These are phyloP conservation scores for Pachysandra terminalis DNA, from an alignment of 164 flowering plant species.

Conservation along the genomic window DNA sequence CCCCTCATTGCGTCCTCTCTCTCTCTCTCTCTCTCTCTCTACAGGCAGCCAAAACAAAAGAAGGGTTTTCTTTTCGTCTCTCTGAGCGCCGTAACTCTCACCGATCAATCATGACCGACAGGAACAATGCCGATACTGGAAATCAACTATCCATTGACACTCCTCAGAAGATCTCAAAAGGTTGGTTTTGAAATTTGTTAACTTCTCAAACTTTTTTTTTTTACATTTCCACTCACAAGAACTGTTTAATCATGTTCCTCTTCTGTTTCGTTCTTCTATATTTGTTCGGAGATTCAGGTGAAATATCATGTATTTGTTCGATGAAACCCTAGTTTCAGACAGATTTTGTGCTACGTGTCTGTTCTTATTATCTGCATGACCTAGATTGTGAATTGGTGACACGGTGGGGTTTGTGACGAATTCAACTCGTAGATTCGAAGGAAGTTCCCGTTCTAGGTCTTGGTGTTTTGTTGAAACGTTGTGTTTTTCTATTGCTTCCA, in stretches of 20 bases:
- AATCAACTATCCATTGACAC: slow-evolving; percentile 34
- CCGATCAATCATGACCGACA: slow-evolving; percentile 28
- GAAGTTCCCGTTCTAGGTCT: neutral
- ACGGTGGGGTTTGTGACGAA: neutral
- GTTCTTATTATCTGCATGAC: neutral
- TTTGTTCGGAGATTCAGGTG: neutral
- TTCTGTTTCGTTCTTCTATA: neutral
- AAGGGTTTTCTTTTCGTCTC: slow-evolving; percentile 14
- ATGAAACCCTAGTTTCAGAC: slow-evolving; percentile 7
- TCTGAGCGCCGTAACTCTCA: neutral
- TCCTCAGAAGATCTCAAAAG: slow-evolving; percentile 55
- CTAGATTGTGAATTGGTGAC: neutral
- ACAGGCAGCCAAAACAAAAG: slow-evolving; percentile 10
- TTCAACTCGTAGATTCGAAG: neutral
- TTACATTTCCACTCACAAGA: neutral
- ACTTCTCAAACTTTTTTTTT: neutral
- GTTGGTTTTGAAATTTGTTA: slow-evolving; percentile 19
- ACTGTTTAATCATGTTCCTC: neutral
- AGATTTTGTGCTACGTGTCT: neutral
- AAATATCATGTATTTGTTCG: neutral
- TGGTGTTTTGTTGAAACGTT: neutral
- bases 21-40: too few relatives aligned
- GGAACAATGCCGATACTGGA: slow-evolving; percentile 25
- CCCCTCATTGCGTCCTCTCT: neutral
- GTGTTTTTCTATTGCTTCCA: neutral